These are phyloP conservation scores for Podospora tetraspora DNA, from an alignment of 495 filamentous ascomycete species.

Conservation along the genomic window DNA sequence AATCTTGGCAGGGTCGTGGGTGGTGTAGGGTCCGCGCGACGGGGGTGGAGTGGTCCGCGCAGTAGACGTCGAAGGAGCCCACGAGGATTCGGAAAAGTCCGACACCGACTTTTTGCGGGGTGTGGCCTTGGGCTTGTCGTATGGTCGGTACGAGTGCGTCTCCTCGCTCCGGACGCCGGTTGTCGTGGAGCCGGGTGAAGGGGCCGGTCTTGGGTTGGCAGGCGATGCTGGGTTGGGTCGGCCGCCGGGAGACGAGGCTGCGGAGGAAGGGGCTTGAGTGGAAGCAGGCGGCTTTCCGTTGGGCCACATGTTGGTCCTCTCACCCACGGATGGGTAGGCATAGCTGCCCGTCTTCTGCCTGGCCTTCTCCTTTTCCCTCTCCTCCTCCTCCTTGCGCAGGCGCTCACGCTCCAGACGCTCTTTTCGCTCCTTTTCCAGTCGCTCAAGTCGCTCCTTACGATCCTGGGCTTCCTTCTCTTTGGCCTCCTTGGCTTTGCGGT, in stretches of 20 bases:
- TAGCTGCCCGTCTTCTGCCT: conserved; percentile 40
- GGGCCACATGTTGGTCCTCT: conserved; percentile 54
- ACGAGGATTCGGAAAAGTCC: conserved; percentile 77
- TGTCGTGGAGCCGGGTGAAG: conserved; percentile 54
- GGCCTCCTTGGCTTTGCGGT: conserved; percentile 27
- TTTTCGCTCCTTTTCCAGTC: conserved; percentile 10
- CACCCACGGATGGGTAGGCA: conserved; percentile 49
- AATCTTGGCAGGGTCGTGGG: conserved; percentile 90
- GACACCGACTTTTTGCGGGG: conserved; percentile 51
- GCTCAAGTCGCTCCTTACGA: conserved; percentile 24
- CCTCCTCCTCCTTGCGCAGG: conserved; percentile 28
- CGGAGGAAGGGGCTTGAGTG: conserved; percentile 24
- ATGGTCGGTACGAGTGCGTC: conserved; percentile 74
- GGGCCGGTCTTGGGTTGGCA: conserved; percentile 28
- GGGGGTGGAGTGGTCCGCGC: conserved; percentile 82
- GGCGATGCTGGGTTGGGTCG: conserved; percentile 15
- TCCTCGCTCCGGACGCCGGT: conserved; percentile 55
- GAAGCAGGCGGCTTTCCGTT: conserved; percentile 38
- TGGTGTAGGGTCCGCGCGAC: conserved; percentile 68
- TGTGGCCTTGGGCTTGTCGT: conserved; percentile 60
- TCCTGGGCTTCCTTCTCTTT: conserved; percentile 41
- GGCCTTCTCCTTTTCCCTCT: conserved; percentile 29
- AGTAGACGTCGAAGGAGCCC: conserved; percentile 73
- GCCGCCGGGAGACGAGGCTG: conserved; percentile 19
- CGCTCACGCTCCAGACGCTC: conserved; percentile 15